Evolutionary conservation across 768 basidiomycete species (phyloP).

Genomic region (Rhizopogon vinicolor): DNA sequence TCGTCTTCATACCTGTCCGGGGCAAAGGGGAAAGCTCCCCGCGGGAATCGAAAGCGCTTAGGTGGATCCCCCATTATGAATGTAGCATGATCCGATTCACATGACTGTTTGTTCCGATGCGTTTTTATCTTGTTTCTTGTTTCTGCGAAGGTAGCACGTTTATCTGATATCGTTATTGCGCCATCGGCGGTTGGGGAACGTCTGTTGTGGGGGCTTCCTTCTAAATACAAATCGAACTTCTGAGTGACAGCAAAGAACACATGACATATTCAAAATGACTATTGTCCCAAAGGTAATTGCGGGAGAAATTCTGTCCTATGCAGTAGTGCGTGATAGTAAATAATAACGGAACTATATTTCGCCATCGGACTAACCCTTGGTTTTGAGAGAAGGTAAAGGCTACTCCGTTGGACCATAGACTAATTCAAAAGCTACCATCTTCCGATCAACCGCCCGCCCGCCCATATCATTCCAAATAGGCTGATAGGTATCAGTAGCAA

Average conservation of each 20-base stretch:
- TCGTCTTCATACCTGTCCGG: too few relatives aligned
- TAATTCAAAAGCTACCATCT: slow-evolving; percentile 39
- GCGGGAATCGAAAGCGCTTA: neutral
- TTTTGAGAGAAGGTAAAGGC: neutral
- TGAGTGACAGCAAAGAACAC: neutral
- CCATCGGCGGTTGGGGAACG: too few relatives aligned
- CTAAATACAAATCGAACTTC: neutral
- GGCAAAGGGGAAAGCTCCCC: neutral
- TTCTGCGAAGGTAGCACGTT: neutral
- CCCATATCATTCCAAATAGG: slow-evolving; percentile 53
- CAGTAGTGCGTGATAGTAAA: neutral
- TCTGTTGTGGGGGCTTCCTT: neutral
- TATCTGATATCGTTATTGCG: neutral
- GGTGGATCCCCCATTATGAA: neutral
- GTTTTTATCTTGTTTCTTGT: neutral
- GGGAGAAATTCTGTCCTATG: neutral
- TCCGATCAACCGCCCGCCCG: slow-evolving; percentile 43
- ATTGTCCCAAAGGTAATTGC: neutral
- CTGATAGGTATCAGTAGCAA: slow-evolving; percentile 61
- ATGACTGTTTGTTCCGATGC: neutral
- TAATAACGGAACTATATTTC: too few relatives aligned
- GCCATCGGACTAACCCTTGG: neutral
- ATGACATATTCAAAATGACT: neutral
- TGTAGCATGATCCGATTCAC: neutral
- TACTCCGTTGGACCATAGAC: neutral